Conservation (phyloP, 1,139 yeast genomes). For the Scheffersomyces segobiensis region DNA sequence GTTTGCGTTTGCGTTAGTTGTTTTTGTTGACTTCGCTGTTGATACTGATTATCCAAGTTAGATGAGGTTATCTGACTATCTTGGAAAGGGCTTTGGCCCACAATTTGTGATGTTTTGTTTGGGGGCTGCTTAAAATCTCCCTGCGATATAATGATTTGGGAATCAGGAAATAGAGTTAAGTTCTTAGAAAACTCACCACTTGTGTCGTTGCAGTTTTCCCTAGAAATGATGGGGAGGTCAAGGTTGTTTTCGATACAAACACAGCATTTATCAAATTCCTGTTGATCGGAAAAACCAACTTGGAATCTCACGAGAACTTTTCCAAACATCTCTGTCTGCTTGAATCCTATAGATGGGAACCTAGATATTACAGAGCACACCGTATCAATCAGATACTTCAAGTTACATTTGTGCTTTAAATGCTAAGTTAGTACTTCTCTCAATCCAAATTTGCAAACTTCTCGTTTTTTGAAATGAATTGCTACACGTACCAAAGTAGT, state of each 20-base stretch:
- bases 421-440: slow-evolving; percentile 5
- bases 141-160: background rate
- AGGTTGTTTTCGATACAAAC: slow-evolving; percentile 7
- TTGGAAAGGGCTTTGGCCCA: background rate
- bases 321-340: slow-evolving; percentile 20
- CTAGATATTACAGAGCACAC: slow-evolving; percentile 18
- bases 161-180: background rate
- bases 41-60: background rate
- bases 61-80: background rate
- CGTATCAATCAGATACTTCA: background rate
- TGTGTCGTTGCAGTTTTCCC: background rate
- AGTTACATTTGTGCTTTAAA: background rate
- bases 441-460: background rate
- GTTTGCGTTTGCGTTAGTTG: background rate
- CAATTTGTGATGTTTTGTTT: background rate
- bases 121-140: background rate
- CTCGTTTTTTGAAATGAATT: background rate
- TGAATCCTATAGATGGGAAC: slow-evolving; percentile 27
- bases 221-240: background rate
- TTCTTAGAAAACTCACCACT: background rate
- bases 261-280: slow-evolving; percentile 8
- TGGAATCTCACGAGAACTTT: slow-evolving; percentile 16
- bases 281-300: slow-evolving; percentile 7
- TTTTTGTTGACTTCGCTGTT: background rate
- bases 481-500: slow-evolving; percentile 19